These are phyloP conservation scores for Diplodia corticola DNA, from an alignment of 2,329 filamentous ascomycete species.

Conservation along the genomic window DNA sequence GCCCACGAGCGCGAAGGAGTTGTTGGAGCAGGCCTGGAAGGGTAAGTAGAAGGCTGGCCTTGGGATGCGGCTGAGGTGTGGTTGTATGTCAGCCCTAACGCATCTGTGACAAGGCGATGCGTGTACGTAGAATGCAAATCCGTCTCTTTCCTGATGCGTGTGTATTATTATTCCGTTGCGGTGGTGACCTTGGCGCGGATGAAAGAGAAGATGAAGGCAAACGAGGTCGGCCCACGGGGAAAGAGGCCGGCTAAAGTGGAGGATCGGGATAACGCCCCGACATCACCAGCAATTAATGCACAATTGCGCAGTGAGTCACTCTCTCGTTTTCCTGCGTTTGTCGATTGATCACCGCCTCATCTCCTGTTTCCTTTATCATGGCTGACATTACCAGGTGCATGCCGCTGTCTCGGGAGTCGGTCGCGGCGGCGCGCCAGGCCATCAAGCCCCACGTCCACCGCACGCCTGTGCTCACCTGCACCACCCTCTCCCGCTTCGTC, in stretches of 20 bases:
- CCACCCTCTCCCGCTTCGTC: conserved; percentile 71
- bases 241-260: not conserved
- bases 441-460: conserved; percentile 76
- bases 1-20: not conserved
- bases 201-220: not conserved
- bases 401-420: conserved; percentile 71
- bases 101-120: too few relatives aligned
- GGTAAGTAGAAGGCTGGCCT: not conserved
- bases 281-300: not conserved
- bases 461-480: conserved; percentile 80
- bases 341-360: too few relatives aligned
- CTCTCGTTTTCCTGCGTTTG: not conserved
- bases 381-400: conserved; percentile 49
- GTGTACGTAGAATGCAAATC: not conserved
- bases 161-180: too few relatives aligned
- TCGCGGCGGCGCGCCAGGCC: conserved; percentile 69
- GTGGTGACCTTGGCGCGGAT: too few relatives aligned
- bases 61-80: not conserved
- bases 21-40: conserved; percentile 14
- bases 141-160: too few relatives aligned
- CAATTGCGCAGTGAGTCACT: not conserved
- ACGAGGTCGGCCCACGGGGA: not conserved
- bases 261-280: not conserved
- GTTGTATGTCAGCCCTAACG: too few relatives aligned
- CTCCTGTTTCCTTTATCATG: conserved; percentile 37